These are phyloP conservation scores for Cryptosporidium sp. DNA, from an alignment of 169 alveolate species.

Conservation along the genomic window DNA sequence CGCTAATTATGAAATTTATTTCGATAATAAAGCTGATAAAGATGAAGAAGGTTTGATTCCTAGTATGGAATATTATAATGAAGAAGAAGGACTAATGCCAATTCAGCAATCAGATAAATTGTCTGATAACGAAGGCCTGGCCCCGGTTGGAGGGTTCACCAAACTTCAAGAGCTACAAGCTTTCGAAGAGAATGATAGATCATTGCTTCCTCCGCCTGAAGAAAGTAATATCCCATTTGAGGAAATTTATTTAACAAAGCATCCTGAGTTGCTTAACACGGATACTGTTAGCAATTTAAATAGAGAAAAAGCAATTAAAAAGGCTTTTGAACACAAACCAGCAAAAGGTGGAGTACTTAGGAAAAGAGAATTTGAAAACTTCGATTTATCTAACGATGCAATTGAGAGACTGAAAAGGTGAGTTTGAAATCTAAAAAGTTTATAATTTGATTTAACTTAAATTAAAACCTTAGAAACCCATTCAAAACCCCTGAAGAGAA, in stretches of 20 bases:
- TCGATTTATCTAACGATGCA: neutral
- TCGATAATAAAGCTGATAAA: neutral
- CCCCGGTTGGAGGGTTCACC: constrained; percentile 39
- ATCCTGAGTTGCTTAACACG: constrained; percentile 51
- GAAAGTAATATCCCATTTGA: constrained; percentile 40
- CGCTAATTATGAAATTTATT: constrained; percentile 3
- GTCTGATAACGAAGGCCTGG: constrained; percentile 26
- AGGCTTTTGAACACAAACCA: neutral
- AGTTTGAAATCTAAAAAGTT: constrained; percentile 9
- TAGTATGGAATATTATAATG: constrained; percentile 13
- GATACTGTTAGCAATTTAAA: neutral
- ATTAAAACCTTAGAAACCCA: constrained; percentile 36
- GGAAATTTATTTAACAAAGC: constrained; percentile 47
- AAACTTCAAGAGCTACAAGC: constrained; percentile 19
- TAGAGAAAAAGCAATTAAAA: constrained; percentile 27
- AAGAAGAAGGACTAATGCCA: constrained; percentile 39
- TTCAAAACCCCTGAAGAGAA: constrained; percentile 58
- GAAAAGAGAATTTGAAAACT: constrained; percentile 31
- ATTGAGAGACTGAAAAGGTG: constrained; percentile 69
- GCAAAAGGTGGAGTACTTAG: neutral
- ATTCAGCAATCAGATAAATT: neutral
- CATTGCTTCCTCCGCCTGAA: constrained; percentile 35
- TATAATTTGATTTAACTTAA: neutral
- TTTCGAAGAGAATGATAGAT: constrained; percentile 36
- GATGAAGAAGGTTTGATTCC: constrained; percentile 53